Evolutionary conservation across 495 filamentous ascomycete genomes (phyloP), one percentile per base, ranked within the genome.

Genomic region (Mycothermus thermophilus): DNA sequence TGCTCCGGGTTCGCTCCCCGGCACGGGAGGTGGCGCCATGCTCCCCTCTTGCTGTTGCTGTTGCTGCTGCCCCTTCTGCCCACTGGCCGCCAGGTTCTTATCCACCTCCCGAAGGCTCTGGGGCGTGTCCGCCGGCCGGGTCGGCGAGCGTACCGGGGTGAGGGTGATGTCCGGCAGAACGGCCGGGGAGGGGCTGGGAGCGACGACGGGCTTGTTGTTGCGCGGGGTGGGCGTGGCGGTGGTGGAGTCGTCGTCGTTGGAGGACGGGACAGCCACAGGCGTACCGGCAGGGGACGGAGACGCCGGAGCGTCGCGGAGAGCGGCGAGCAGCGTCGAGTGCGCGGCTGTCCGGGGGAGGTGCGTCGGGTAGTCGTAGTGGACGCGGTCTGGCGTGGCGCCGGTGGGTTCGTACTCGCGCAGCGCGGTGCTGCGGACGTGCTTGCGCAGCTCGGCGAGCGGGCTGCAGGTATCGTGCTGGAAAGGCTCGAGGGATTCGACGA

Each of bases 341-440:
- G 71, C 42, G 38, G 74, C 73, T 0, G 90, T 96, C 3, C 72
- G 72, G 2, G 90, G 90, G 4, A 97, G 66, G 2, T 60, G 58
- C 0, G 73, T 77, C 1, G 80, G 79, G 50, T 83, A 93, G 5
- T 74, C 59, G 50, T 95, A 97, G 22, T 65, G 58, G 8, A 62
- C 62, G 53, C 85, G 87, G 44, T 78, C 68, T 0, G 90, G 90
- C 0, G 90, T 93, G n/a, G 71, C 65, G 22, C 88, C 90, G 0
- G 90, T 96, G 0, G 79, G 71, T 6, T 65, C 52, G 48, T 95
- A 95, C 51, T 94, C 84, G 35, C 72, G 68, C 16, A 96, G 55
- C 8, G 62, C 52, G 1, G 75, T 74, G 18, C 46, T 55, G 14
- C 67, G 60, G 18, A 93, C 72, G 13, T 72, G 65, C 8, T 65